phyloP scores from a whole-genome alignment of 352 stramenopile species.

The Pelagophyceae sp. region DNA sequence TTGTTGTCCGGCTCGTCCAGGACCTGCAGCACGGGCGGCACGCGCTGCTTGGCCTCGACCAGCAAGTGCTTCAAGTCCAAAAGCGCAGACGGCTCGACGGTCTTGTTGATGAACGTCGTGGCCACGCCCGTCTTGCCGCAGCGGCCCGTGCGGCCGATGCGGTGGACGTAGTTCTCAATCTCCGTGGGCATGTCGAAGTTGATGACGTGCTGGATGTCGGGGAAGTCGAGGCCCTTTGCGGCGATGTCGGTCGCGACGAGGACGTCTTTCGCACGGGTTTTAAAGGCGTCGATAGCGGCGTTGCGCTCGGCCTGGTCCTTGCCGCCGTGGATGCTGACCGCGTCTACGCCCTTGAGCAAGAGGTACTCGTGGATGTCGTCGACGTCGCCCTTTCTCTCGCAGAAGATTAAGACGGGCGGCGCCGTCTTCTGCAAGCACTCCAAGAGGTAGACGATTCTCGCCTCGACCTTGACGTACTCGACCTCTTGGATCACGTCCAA shows the following conservation, averaged over 20 bases:
- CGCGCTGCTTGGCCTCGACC: conserved; percentile 92
- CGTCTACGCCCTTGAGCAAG: conserved; percentile 90
- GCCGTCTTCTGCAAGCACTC: conserved; percentile 97
- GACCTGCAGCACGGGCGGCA: conserved; percentile 91
- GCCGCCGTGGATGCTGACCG: conserved; percentile 88
- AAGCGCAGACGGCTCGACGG: conserved; percentile 77
- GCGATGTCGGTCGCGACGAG: conserved; percentile 95
- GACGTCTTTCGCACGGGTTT: conserved; percentile 85
- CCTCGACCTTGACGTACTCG: conserved; percentile 96
- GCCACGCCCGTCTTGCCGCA: conserved; percentile 94
- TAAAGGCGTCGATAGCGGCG: conserved; percentile 88
- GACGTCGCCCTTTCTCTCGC: conserved; percentile 88
- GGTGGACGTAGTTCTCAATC: conserved; percentile 99
- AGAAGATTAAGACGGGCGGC: conserved; percentile 95
- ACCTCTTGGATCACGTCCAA: conserved; percentile 98
- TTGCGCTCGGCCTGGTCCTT: conserved; percentile 96
- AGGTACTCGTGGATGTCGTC: conserved; percentile 99
- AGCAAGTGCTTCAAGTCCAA: conserved; percentile 97
- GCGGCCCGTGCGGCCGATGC: conserved; percentile 93
- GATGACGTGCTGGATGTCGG: conserved; percentile 98
- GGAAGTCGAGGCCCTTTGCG: conserved; percentile 96
- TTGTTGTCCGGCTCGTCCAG: conserved; percentile 89
- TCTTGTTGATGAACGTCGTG: conserved; percentile 99
- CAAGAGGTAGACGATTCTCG: conserved; percentile 96
- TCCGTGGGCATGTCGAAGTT: conserved; percentile 99